Evolutionary conservation across 495 filamentous ascomycete genomes (phyloP).

Genomic region (Cairneyella variabilis): DNA sequence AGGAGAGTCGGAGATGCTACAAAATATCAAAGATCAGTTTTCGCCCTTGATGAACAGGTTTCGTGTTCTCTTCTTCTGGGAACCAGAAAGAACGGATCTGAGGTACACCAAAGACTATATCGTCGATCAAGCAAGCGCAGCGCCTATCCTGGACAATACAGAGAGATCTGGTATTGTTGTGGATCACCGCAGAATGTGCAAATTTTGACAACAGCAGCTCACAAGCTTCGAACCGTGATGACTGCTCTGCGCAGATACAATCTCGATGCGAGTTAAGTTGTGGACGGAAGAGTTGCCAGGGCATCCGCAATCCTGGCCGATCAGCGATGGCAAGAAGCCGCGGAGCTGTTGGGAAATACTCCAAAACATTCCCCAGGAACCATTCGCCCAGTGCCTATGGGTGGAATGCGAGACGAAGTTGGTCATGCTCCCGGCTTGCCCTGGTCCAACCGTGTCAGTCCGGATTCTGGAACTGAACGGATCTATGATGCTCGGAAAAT

Average conservation of each 20-base stretch:
- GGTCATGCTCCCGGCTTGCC: no score
- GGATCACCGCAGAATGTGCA: constrained; percentile 17
- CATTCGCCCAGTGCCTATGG: no score
- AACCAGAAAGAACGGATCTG: constrained; percentile 34
- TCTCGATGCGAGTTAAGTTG: no score
- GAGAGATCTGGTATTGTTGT: constrained; percentile 31
- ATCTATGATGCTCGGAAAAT: no score
- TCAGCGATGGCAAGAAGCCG: no score
- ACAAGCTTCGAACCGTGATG: constrained; percentile 1
- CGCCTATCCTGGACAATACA: constrained; percentile 33
- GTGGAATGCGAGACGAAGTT: no score
- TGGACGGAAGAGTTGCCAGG: no score
- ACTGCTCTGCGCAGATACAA: neutral
- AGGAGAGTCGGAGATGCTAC: constrained; percentile 35
- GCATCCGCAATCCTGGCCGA: no score
- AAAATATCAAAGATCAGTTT: constrained; percentile 42
- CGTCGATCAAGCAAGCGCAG: constrained; percentile 33
- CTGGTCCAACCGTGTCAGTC: no score
- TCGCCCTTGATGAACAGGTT: constrained; percentile 39
- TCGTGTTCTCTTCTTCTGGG: constrained; percentile 41
- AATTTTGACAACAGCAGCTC: neutral
- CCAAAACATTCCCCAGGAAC: no score
- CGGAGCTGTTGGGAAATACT: no score
- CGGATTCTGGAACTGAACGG: no score
- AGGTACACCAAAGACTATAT: constrained; percentile 29